Conservation (phyloP, 768 basidiomycete genomes). For the Suillus bovinus region DNA sequence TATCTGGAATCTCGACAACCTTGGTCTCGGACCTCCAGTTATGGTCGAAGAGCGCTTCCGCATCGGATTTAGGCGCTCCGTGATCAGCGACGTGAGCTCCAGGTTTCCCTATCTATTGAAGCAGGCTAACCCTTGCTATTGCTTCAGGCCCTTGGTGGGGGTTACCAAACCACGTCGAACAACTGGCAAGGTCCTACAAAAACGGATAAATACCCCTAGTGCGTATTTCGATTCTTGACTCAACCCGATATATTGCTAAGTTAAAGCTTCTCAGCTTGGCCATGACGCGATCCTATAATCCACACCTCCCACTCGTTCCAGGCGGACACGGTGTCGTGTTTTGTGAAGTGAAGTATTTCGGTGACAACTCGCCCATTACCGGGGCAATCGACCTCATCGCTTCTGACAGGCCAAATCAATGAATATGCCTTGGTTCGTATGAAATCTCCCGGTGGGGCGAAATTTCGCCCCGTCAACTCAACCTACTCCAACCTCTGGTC, state of each 20-base stretch:
- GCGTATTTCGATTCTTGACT: neutral
- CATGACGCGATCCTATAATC: constrained; percentile 18
- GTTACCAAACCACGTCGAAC: neutral
- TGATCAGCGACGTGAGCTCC: constrained; percentile 17
- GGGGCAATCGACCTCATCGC: constrained; percentile 18
- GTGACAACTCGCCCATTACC: neutral
- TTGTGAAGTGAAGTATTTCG: neutral
- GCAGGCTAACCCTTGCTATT: neutral
- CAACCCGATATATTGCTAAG: neutral
- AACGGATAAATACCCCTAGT: neutral
- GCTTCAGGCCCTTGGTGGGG: constrained; percentile 1
- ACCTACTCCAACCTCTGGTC: constrained; percentile 10
- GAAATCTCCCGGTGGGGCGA: constrained; percentile 14
- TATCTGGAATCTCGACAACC: constrained; percentile 11
- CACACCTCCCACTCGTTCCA: constrained; percentile 14
- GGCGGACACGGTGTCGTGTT: constrained; percentile 23
- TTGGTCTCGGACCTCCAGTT: constrained; percentile 14
- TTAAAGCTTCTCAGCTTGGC: constrained; percentile 8
- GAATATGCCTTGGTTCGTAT: constrained; percentile 12
- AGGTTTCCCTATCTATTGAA: neutral
- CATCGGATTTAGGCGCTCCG: constrained; percentile 17
- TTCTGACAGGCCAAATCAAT: constrained; percentile 13
- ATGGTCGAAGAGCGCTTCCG: constrained; percentile 10
- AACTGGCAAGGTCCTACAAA: constrained; percentile 6
- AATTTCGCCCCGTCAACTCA: constrained; percentile 15